phyloP scores from a whole-genome alignment of 1,284 basidiomycete genomes.

The Moniliophthora roreri region DNA sequence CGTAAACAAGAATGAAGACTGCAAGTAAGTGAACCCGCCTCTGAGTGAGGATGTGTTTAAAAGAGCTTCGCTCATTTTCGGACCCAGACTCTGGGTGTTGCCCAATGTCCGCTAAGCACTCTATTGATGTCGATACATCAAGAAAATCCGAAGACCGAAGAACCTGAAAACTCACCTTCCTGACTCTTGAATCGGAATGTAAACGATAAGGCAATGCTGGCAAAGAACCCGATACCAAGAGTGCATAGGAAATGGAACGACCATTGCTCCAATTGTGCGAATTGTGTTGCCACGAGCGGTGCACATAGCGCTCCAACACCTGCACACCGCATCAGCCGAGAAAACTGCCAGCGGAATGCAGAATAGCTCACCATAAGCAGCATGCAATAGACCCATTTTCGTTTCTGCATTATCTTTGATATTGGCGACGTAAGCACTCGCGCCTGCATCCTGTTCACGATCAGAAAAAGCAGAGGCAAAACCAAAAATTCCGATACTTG shows the following conservation, averaged over 20 bases:
- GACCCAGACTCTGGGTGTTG: conserved; percentile 34
- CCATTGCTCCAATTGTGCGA: conserved; percentile 51
- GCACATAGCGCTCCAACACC: conserved; percentile 67
- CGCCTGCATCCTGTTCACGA: conserved; percentile 47
- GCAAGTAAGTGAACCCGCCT: conserved; percentile 58
- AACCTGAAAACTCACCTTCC: conserved; percentile 41
- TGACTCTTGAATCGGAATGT: conserved; percentile 55
- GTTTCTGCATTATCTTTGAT: conserved; percentile 33
- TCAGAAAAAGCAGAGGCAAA: not conserved
- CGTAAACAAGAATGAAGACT: conserved; percentile 65
- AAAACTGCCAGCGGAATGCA: too few relatives aligned
- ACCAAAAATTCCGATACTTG: conserved; percentile 36
- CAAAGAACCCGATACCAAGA: conserved; percentile 51
- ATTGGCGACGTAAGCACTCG: conserved; percentile 43
- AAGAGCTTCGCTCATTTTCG: conserved; percentile 40
- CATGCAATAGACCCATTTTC: conserved; percentile 62
- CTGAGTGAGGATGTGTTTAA: conserved; percentile 55
- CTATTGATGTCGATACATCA: conserved; percentile 20
- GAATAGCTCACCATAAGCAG: conserved; percentile 18
- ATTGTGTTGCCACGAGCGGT: conserved; percentile 70
- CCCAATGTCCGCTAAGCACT: conserved; percentile 41
- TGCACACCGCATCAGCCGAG: conserved; percentile 24
- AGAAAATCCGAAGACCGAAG: not conserved
- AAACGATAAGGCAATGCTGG: conserved; percentile 39
- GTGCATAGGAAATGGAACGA: conserved; percentile 66